These are phyloP conservation scores for Macrophomina pseudophaseolina DNA, from an alignment of 2,329 filamentous ascomycete species.

Conservation along the genomic window DNA sequence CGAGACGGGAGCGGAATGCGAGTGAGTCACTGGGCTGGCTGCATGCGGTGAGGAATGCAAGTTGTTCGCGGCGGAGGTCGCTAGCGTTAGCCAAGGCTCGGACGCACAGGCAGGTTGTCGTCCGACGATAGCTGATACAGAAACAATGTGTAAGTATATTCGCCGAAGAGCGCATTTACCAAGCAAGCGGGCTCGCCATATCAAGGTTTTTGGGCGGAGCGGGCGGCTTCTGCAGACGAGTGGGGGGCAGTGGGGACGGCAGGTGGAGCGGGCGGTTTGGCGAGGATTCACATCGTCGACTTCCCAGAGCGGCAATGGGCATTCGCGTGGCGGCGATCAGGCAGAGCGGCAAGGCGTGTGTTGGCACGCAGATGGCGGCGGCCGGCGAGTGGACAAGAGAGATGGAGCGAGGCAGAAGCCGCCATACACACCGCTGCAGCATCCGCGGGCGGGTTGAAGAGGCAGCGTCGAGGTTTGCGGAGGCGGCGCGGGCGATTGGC, in stretches of 20 bases:
- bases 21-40: background rate
- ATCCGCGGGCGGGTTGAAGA: background rate
- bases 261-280: conserved; percentile 2
- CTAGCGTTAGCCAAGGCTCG: background rate
- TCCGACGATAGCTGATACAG: background rate
- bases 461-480: conserved; percentile 6
- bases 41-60: conserved; percentile 12
- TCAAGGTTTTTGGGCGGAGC: conserved; percentile 2
- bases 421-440: conserved; percentile 14
- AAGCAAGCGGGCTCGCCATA: background rate
- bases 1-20: background rate
- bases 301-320: conserved; percentile 20
- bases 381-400: background rate
- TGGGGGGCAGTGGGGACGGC: conserved; percentile 1
- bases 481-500: conserved; percentile 10
- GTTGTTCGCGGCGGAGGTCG: background rate
- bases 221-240: conserved; percentile 3
- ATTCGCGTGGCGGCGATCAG: background rate
- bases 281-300: conserved; percentile 5
- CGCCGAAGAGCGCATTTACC: background rate
- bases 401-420: background rate
- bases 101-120: background rate
- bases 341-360: background rate
- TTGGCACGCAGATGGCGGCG: conserved; percentile 1
- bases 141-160: background rate